These are phyloP conservation scores for Ochetophila trinervis DNA, from an alignment of 306 rosid species.

Conservation along the genomic window DNA sequence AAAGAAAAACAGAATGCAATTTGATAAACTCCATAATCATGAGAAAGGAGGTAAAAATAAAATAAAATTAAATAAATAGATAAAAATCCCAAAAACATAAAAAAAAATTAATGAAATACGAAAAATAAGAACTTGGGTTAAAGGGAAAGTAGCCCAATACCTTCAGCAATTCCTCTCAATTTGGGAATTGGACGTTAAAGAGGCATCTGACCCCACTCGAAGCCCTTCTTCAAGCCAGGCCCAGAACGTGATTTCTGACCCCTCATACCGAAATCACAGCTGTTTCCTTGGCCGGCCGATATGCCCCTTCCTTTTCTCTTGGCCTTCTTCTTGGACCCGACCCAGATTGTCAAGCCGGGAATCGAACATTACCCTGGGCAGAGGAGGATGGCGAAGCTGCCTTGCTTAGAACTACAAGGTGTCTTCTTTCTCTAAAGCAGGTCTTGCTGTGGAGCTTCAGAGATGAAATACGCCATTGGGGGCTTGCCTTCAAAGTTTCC, in stretches of 20 bases:
- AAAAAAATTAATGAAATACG: background rate
- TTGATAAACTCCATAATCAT: too few relatives aligned
- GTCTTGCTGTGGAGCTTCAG: conserved; percentile 24
- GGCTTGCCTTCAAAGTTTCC: conserved; percentile 38
- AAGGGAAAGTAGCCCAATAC: conserved; percentile 27
- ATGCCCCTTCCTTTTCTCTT: conserved; percentile 95
- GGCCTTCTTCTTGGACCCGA: conserved; percentile 79
- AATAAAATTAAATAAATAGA: too few relatives aligned
- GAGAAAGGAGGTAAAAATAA: too few relatives aligned
- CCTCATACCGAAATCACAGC: conserved; percentile 98
- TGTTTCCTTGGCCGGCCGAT: conserved; percentile 91
- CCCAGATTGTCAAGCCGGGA: conserved; percentile 86
- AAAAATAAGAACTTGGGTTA: conserved; percentile 16
- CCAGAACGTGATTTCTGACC: conserved; percentile 98
- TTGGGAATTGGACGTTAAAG: background rate
- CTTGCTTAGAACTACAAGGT: conserved; percentile 35
- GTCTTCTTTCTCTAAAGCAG: conserved; percentile 21
- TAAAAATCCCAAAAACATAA: background rate
- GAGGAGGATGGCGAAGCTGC: conserved; percentile 22
- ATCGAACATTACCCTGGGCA: conserved; percentile 39
- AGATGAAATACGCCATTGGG: conserved; percentile 28
- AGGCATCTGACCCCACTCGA: conserved; percentile 71
- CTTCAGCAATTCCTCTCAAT: conserved; percentile 91
- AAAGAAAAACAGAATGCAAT: too few relatives aligned
- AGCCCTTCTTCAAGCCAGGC: conserved; percentile 75